These are phyloP conservation scores for Ceratocystis eucalypticola DNA, from an alignment of 2,329 filamentous ascomycete species.

Conservation along the genomic window DNA sequence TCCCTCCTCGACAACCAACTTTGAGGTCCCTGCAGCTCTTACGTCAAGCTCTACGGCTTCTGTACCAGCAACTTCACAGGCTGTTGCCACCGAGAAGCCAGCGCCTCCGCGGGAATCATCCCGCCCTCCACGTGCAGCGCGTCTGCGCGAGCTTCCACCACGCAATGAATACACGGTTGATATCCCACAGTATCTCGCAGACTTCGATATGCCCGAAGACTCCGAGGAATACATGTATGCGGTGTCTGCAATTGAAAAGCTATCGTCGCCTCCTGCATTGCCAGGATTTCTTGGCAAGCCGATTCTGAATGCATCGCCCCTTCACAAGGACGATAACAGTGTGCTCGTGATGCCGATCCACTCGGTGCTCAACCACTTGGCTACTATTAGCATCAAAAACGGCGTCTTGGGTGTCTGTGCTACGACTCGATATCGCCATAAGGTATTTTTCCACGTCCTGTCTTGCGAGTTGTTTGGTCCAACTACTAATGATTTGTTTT, in stretches of 20 bases:
- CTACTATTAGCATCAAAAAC: slow-evolving; percentile 96
- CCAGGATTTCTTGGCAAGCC: slow-evolving; percentile 89
- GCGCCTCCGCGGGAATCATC: slow-evolving; percentile 30
- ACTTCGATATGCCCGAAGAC: slow-evolving; percentile 77
- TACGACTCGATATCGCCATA: slow-evolving; percentile 93
- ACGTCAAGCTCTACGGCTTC: slow-evolving; percentile 21
- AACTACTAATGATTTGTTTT: not conserved
- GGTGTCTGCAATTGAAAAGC: slow-evolving; percentile 57
- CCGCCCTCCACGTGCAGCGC: slow-evolving; percentile 28
- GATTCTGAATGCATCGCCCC: slow-evolving; percentile 78
- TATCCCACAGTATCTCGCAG: slow-evolving; percentile 73
- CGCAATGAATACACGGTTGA: slow-evolving; percentile 52
- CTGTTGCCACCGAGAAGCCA: slow-evolving; percentile 23
- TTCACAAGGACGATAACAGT: slow-evolving; percentile 96
- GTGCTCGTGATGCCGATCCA: slow-evolving; percentile 95
- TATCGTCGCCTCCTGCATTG: slow-evolving; percentile 71
- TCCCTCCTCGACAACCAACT: slow-evolving; percentile 10
- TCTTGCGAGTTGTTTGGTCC: not conserved
- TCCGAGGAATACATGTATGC: slow-evolving; percentile 61
- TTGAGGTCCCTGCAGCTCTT: slow-evolving; percentile 24
- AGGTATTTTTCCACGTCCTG: slow-evolving; percentile 38
- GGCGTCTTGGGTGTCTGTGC: slow-evolving; percentile 89
- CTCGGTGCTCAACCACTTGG: slow-evolving; percentile 88
- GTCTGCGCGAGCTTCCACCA: slow-evolving; percentile 42
- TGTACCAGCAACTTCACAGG: slow-evolving; percentile 16